These are phyloP conservation scores for Suillus ampliporus DNA, from an alignment of 768 basidiomycete species.

Conservation along the genomic window DNA sequence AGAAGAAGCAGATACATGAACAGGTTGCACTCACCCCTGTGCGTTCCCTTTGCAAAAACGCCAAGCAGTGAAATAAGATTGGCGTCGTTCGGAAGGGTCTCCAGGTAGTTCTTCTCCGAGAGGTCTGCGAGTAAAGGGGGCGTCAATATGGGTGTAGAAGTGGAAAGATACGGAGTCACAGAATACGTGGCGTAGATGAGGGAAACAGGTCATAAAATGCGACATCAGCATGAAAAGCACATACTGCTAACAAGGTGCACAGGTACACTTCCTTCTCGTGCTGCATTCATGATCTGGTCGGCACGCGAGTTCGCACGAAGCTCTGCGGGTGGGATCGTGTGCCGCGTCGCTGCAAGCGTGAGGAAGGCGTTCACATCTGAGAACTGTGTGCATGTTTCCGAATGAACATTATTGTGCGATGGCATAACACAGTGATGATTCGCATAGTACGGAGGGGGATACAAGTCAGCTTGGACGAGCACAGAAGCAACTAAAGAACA, in stretches of 20 bases:
- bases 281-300: constrained; percentile 74
- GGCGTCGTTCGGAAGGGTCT: constrained; percentile 65
- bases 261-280: constrained; percentile 74
- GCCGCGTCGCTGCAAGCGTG: constrained; percentile 79
- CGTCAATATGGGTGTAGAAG: constrained; percentile 8
- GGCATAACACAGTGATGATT: neutral
- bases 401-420: neutral
- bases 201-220: neutral
- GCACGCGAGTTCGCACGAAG: constrained; percentile 62
- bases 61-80: constrained; percentile 65
- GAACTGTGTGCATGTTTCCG: constrained; percentile 52
- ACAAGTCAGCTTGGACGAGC: neutral
- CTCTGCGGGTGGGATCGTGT: constrained; percentile 67
- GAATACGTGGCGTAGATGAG: neutral
- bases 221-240: constrained; percentile 26
- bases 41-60: constrained; percentile 72
- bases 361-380: constrained; percentile 90
- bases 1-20: neutral
- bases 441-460: neutral
- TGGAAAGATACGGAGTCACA: neutral
- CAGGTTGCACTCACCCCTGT: constrained; percentile 60
- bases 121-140: constrained; percentile 55
- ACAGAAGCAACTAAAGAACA: constrained; percentile 22
- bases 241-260: constrained; percentile 80
- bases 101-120: constrained; percentile 84